These are phyloP conservation scores for Daldinia caldariorum DNA, from an alignment of 495 filamentous ascomycete species.

Conservation along the genomic window DNA sequence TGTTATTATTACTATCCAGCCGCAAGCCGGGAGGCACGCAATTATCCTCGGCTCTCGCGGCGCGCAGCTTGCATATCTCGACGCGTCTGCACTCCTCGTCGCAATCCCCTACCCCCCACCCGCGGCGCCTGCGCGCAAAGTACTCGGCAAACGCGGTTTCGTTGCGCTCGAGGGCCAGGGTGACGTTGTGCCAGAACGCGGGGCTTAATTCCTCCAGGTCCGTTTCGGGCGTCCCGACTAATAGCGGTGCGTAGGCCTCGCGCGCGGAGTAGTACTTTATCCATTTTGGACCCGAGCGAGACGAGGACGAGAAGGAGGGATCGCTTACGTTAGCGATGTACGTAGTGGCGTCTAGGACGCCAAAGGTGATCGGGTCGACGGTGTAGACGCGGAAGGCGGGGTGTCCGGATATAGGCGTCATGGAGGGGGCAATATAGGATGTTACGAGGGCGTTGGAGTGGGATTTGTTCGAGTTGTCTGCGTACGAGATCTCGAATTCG, in stretches of 20 bases:
- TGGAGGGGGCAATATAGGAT: conserved; percentile 61
- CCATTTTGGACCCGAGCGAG: conserved; percentile 55
- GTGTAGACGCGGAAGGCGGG: conserved; percentile 67
- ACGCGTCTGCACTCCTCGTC: conserved; percentile 34
- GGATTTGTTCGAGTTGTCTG: conserved; percentile 50
- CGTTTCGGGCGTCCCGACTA: conserved; percentile 26
- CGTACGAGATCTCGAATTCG: conserved; percentile 64
- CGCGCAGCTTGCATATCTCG: conserved; percentile 49
- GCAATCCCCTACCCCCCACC: conserved; percentile 39
- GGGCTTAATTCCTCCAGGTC: conserved; percentile 57
- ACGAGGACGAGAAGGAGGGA: conserved; percentile 46
- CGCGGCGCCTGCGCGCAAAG: conserved; percentile 41
- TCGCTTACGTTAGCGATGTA: conserved; percentile 64
- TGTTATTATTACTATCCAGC: neutral
- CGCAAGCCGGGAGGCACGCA: conserved; percentile 37
- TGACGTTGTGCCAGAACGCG: conserved; percentile 69
- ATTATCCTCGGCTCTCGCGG: conserved; percentile 49
- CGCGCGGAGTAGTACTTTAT: conserved; percentile 64
- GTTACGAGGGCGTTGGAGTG: conserved; percentile 55
- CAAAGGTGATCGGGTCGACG: conserved; percentile 65
- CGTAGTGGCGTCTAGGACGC: conserved; percentile 61
- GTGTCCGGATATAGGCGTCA: conserved; percentile 64
- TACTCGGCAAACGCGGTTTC: conserved; percentile 40
- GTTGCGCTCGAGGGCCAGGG: conserved; percentile 46
- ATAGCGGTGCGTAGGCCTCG: conserved; percentile 60